Evolutionary conservation across 805 yeast species (phyloP).

Genomic region (Lipomyces sp.): DNA sequence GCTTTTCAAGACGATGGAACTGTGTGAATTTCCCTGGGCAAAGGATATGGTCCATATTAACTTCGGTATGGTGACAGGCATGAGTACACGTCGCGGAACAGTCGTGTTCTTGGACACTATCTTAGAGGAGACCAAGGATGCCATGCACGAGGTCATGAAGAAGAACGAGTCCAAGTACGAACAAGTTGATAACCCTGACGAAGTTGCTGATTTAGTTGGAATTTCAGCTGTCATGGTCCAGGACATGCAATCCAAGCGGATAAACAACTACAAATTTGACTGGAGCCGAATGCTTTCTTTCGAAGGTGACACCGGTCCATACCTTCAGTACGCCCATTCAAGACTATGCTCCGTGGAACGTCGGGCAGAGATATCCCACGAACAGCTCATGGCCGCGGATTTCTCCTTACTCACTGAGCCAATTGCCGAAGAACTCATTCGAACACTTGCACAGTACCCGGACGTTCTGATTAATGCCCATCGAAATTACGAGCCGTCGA

Average conservation of each 20-base stretch:
- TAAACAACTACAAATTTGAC: slow-evolving; percentile 93
- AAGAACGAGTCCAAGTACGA: slow-evolving; percentile 88
- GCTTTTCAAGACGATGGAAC: slow-evolving; percentile 89
- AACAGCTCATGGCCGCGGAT: slow-evolving; percentile 53
- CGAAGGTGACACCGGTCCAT: slow-evolving; percentile 99
- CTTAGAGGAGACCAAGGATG: slow-evolving; percentile 87
- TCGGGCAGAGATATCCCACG: slow-evolving; percentile 54
- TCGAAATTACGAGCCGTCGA: slow-evolving; percentile 88
- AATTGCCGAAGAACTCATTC: slow-evolving; percentile 69
- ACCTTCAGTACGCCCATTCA: slow-evolving; percentile 97
- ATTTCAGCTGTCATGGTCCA: slow-evolving; percentile 98
- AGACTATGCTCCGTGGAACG: slow-evolving; percentile 94
- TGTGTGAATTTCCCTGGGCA: slow-evolving; percentile 90
- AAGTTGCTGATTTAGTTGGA: slow-evolving; percentile 93
- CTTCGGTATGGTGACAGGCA: slow-evolving; percentile 98
- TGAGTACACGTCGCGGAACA: slow-evolving; percentile 98
- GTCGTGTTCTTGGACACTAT: slow-evolving; percentile 97
- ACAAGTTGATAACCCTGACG: slow-evolving; percentile 91
- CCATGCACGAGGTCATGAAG: slow-evolving; percentile 96
- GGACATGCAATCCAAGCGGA: slow-evolving; percentile 97
- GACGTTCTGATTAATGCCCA: slow-evolving; percentile 83
- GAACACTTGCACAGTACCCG: slow-evolving; percentile 87
- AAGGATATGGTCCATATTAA: slow-evolving; percentile 77
- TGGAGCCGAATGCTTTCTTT: slow-evolving; percentile 98
- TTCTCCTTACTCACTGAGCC: slow-evolving; percentile 69